These are phyloP conservation scores for Aspergillus quadrilineatus DNA, from an alignment of 2,329 filamentous ascomycete species.

Conservation along the genomic window DNA sequence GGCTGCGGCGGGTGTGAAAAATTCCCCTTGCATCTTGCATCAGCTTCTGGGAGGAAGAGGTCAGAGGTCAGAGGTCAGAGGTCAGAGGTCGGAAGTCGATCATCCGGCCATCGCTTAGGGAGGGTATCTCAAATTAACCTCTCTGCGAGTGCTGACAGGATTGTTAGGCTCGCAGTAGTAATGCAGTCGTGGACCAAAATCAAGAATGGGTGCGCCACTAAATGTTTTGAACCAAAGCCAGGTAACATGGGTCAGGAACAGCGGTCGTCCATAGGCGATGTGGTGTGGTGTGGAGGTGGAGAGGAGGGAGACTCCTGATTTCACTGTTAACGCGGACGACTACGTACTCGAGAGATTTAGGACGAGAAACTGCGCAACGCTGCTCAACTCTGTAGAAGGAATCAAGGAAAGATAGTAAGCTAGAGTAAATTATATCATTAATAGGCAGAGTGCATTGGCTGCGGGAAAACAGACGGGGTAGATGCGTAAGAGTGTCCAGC, in stretches of 20 bases:
- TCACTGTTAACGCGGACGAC: not conserved
- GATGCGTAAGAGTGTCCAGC: not conserved
- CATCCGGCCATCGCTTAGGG: constrained; percentile 10
- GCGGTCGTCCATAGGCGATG: constrained; percentile 10
- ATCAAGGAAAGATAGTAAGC: not conserved
- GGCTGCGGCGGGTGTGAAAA: constrained; percentile 18
- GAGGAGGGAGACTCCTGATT: constrained; percentile 3
- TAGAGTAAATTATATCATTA: not conserved
- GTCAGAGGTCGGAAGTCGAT: constrained; percentile 18
- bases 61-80: constrained; percentile 15
- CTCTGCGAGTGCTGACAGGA: not conserved
- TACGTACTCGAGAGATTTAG: not conserved
- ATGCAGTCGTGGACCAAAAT: not conserved
- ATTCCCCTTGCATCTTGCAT: constrained; percentile 26
- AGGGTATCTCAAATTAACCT: not conserved
- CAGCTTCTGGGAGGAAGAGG: constrained; percentile 6
- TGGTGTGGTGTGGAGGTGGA: constrained; percentile 17
- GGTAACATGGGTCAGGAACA: constrained; percentile 11
- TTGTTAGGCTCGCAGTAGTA: not conserved
- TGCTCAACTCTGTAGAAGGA: not conserved
- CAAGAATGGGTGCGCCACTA: not conserved
- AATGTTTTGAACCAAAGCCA: not conserved
- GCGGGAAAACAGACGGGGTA: too few relatives aligned
- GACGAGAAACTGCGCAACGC: not conserved
- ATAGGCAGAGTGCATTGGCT: not conserved